Percentiles rank a stretch among this genome's conserved stretches.
Conservation (phyloP, 352 stramenopile species). For the Phytophthora cactorum region DNA sequence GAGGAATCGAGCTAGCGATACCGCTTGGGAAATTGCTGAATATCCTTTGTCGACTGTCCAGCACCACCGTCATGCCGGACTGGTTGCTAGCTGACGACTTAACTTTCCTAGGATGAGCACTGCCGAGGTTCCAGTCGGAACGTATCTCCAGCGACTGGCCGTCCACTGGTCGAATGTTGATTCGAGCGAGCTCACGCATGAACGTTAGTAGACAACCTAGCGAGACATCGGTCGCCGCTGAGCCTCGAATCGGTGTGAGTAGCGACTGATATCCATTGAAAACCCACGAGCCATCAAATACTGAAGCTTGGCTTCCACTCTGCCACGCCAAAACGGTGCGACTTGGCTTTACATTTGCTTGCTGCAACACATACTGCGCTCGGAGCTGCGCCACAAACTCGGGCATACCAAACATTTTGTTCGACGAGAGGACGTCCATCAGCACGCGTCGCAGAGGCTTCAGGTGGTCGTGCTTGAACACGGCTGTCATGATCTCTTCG, state of each 20-base stretch:
- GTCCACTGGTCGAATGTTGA: conserved; percentile 34
- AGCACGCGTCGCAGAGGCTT: conserved; percentile 35
- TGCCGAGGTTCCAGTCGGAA: conserved; percentile 32
- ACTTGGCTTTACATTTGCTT: conserved; percentile 3
- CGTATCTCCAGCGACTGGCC: conserved; percentile 24
- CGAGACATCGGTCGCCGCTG: conserved; percentile 18
- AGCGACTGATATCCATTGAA: conserved; percentile 33
- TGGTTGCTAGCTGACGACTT: conserved; percentile 4
- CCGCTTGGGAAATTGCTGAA: conserved; percentile 57
- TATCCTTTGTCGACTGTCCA: conserved; percentile 47
- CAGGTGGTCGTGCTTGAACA: conserved; percentile 45
- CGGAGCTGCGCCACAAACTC: conserved; percentile 46
- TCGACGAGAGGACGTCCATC: conserved; percentile 35
- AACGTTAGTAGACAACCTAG: conserved; percentile 38
- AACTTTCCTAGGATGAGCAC: not conserved
- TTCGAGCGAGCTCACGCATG: conserved; percentile 36
- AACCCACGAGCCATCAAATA: conserved; percentile 37
- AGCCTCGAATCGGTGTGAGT: conserved; percentile 20
- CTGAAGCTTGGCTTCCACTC: conserved; percentile 4
- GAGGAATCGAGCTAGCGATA: conserved; percentile 41
- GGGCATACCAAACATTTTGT: conserved; percentile 45
- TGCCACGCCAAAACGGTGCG: not conserved
- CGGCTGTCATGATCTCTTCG: conserved; percentile 43
- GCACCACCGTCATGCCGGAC: conserved; percentile 37
- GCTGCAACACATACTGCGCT: conserved; percentile 34